Conservation (phyloP, 768 basidiomycete species). For the Galerina marginata region DNA sequence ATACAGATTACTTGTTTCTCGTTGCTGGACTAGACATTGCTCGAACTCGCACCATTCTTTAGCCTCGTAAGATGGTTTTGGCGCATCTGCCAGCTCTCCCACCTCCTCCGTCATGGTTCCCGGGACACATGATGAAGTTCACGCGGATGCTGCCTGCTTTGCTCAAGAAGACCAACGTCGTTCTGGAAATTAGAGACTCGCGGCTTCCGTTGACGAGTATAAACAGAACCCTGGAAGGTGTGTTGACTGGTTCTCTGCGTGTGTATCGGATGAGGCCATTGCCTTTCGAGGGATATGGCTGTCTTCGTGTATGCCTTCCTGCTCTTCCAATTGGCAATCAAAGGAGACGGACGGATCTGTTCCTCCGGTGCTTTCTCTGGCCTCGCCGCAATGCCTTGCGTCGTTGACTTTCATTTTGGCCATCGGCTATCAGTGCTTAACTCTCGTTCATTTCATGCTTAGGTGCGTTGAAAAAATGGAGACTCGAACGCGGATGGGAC, state of each 20-base stretch:
- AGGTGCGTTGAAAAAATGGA: slow-evolving; percentile 75
- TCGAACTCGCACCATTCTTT: slow-evolving; percentile 10
- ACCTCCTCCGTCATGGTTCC: slow-evolving; percentile 89
- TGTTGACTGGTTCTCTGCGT: slow-evolving; percentile 38
- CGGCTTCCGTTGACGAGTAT: slow-evolving; percentile 93
- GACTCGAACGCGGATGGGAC: slow-evolving; percentile 67
- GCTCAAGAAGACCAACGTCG: slow-evolving; percentile 84
- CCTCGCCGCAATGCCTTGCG: slow-evolving; percentile 12
- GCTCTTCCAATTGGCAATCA: slow-evolving; percentile 10
- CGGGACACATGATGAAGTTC: slow-evolving; percentile 94
- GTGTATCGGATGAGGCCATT: slow-evolving; percentile 24
- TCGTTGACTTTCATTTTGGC: slow-evolving; percentile 19
- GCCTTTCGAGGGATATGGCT: slow-evolving; percentile 6
- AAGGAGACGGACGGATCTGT: slow-evolving; percentile 1
- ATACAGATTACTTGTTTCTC: slow-evolving; percentile 1
- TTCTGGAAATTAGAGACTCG: slow-evolving; percentile 94
- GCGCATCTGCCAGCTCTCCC: slow-evolving; percentile 55
- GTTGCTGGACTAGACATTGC: slow-evolving; percentile 4
- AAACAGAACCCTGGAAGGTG: slow-evolving; percentile 88
- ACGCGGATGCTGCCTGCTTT: slow-evolving; percentile 75
- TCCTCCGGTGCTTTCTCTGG: slow-evolving; percentile 16
- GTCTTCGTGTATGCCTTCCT: slow-evolving; percentile 3
- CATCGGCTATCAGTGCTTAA: slow-evolving; percentile 31
- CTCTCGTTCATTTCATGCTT: slow-evolving; percentile 19
- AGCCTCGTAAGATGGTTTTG: slow-evolving; percentile 34